A percentile compares a stretch with the other conserved stretches of the same genome.
Evolutionary conservation across 768 basidiomycete genomes (phyloP).

Genomic region (Nidula microcarpa): DNA sequence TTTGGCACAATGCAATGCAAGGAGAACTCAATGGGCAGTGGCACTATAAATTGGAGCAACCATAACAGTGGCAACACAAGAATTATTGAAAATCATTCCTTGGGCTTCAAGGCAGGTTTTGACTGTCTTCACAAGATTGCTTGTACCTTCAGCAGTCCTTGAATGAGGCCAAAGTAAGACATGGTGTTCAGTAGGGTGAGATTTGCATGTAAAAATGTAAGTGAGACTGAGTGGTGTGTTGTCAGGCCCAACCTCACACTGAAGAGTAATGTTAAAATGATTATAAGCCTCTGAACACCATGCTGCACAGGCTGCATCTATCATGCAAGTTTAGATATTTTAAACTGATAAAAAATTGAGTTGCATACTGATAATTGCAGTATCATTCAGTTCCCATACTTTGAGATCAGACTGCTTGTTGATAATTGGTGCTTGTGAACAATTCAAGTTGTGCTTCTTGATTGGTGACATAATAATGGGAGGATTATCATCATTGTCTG

Average conservation of each 20-base stretch:
- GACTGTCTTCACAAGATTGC: constrained; percentile 11
- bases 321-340: not conserved
- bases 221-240: constrained; percentile 2
- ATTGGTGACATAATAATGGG: not conserved
- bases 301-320: constrained; percentile 5
- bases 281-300: constrained; percentile 10
- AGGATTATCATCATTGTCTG: not conserved
- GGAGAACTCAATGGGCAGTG: constrained; percentile 14
- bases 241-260: constrained; percentile 1
- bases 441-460: not conserved
- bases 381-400: not conserved
- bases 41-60: constrained; percentile 6
- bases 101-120: constrained; percentile 7
- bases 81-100: not conserved
- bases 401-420: not conserved
- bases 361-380: not conserved
- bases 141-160: constrained; percentile 17
- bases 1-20: constrained; percentile 19
- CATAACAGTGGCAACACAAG: not conserved
- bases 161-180: constrained; percentile 3
- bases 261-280: constrained; percentile 14
- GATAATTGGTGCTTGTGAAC: not conserved
- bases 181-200: constrained; percentile 5
- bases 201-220: constrained; percentile 16
- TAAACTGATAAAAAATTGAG: not conserved